Base-by-base conservation (phyloP, 352 stramenopile genomes). In the Blastocystis sp. region DNA sequence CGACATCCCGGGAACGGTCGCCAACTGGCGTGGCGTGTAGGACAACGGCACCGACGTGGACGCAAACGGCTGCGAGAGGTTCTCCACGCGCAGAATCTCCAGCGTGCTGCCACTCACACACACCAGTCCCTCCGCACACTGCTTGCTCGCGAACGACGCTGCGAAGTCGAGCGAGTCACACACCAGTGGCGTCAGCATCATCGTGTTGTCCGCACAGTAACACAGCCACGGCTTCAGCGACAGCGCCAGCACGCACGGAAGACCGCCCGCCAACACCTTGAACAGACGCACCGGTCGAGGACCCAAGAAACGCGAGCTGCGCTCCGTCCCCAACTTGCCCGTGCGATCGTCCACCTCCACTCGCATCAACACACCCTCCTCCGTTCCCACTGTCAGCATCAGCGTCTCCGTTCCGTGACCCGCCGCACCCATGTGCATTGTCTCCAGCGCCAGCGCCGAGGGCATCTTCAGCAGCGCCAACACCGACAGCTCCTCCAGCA, bases 11-110 rank as follows among this genome's bases (percentile, higher is more conserved):
- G 91, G 91, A 59, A 98, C 90, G 8, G 97, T 87, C 1, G 96
- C 93, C 59, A 97, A 95, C 87, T 95, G 92, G 63, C 96, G 93
- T 49, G 96, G 96, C 2, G 96, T 99, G 89, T 98, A 99, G 18
- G 94, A 90, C n/a, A 99, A 89, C 51, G 93, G 91, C 1, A 96
- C 88, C 79, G 92, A 93, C 65, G 96, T 95, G 76, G 97, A 93
- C 88, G 98, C 98, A 88, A 99, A 99, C 4, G 90, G 87, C 86
- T 98, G 93, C n/a, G 91, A 93, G 11, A 96, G 88, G 36, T 96
- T 90, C 79, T 98, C 94, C 11, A 98, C 89, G 24, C 93, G 97
- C 67, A 99, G 88, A 81, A 99, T 98, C 78, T 97, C 93, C 84
- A 99, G 94, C 14, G 93, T 96, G 87, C 95, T 94, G 27, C 94